A percentile compares a stretch with the other conserved stretches of the same genome.
These are phyloP conservation scores for Elasticomyces elasticus DNA, from an alignment of 495 filamentous ascomycete species.

Conservation along the genomic window DNA sequence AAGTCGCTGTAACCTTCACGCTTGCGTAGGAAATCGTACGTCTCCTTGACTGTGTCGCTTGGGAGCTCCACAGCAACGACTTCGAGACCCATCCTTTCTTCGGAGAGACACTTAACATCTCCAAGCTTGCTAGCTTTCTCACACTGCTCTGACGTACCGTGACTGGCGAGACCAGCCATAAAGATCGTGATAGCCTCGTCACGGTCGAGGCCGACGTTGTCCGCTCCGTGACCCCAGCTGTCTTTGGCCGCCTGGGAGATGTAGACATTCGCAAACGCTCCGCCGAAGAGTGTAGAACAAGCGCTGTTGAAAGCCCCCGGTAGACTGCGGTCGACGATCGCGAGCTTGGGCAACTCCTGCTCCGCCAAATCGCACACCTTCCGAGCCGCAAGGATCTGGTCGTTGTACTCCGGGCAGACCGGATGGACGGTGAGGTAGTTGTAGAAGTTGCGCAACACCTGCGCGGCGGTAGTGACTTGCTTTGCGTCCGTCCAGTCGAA, in stretches of 20 bases:
- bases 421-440: constrained; percentile 77
- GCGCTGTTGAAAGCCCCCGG: constrained; percentile 71
- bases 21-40: constrained; percentile 34
- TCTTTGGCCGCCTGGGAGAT: constrained; percentile 15
- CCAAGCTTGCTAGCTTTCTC: background rate
- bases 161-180: constrained; percentile 31
- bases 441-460: constrained; percentile 73
- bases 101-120: constrained; percentile 29
- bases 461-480: constrained; percentile 42
- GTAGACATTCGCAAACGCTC: constrained; percentile 35
- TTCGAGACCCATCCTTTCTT: constrained; percentile 47
- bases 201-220: constrained; percentile 21
- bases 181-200: constrained; percentile 32
- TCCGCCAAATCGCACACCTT: constrained; percentile 57
- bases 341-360: constrained; percentile 52
- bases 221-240: constrained; percentile 31
- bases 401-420: constrained; percentile 71
- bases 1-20: constrained; percentile 9
- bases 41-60: constrained; percentile 29
- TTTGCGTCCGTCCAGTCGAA: constrained; percentile 39
- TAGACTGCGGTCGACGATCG: constrained; percentile 38
- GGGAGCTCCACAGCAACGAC: constrained; percentile 40
- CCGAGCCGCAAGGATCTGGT: constrained; percentile 56
- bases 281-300: constrained; percentile 51
- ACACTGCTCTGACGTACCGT: constrained; percentile 29